Conservation (phyloP, 805 yeast species). For the Saturnispora besseyi region DNA sequence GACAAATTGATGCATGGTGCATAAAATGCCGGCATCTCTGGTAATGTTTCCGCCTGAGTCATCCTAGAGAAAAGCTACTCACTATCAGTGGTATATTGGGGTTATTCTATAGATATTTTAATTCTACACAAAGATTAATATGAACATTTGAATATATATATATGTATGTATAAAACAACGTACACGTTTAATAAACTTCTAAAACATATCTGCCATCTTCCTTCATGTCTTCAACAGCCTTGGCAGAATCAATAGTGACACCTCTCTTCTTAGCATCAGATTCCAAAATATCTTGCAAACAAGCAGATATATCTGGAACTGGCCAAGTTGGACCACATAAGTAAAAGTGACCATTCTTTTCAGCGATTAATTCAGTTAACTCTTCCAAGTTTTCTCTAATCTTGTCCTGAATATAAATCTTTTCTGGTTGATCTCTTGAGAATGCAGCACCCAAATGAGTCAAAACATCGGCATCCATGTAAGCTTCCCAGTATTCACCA, state of each 20-base stretch:
- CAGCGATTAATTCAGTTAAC: constrained; percentile 70
- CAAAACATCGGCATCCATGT: constrained; percentile 80
- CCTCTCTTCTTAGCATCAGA: constrained; percentile 66
- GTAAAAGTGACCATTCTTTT: constrained; percentile 81
- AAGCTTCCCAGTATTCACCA: constrained; percentile 97
- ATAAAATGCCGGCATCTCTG: too few species aligned
- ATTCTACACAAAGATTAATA: too few species aligned
- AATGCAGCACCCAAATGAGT: constrained; percentile 97
- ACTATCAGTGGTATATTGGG: too few species aligned
- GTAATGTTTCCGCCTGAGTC: too few species aligned
- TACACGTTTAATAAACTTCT: constrained; percentile 64
- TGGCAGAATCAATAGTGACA: constrained; percentile 58
- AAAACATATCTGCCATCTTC: constrained; percentile 86
- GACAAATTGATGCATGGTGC: too few species aligned
- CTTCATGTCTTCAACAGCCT: constrained; percentile 86
- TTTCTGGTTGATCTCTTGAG: constrained; percentile 93
- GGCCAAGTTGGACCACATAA: constrained; percentile 99
- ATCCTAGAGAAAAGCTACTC: too few species aligned
- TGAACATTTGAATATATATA: too few species aligned
- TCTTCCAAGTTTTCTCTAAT: constrained; percentile 68
- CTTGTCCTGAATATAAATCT: constrained; percentile 90
- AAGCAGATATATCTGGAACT: constrained; percentile 90
- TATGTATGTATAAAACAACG: too few species aligned
- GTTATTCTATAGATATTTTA: too few species aligned
- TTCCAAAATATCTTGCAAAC: constrained; percentile 69